A percentile compares a stretch with the other conserved stretches of the same genome.
These are phyloP conservation scores for Lathyrus tuberosus DNA, from an alignment of 306 rosid genomes.

Conservation along the genomic window DNA sequence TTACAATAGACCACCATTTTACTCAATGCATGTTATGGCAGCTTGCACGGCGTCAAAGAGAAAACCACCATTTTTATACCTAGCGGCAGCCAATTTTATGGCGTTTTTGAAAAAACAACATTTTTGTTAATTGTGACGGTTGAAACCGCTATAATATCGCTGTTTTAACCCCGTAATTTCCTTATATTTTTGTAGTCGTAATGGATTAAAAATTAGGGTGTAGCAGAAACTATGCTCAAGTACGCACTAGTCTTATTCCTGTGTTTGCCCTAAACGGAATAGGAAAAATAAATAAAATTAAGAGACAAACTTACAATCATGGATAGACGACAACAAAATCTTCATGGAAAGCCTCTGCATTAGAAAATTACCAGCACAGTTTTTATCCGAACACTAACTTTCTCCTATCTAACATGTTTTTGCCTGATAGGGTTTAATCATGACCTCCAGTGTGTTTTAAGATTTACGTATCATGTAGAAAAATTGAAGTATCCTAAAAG, in stretches of 20 bases:
- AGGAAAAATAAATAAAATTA: background rate
- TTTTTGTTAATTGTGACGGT: no score
- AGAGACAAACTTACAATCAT: slow-evolving; percentile 6
- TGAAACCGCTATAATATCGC: no score
- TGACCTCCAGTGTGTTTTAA: background rate
- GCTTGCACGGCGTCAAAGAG: no score
- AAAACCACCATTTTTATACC: no score
- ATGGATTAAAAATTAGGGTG: slow-evolving; percentile 23
- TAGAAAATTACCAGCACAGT: background rate
- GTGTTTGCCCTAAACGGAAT: background rate
- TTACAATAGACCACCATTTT: no score
- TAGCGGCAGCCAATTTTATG: no score
- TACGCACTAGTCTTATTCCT: slow-evolving; percentile 15
- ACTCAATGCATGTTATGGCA: no score
- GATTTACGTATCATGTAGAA: background rate
- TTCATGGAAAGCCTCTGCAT: slow-evolving; percentile 7
- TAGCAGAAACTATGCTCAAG: slow-evolving; percentile 11
- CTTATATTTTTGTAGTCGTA: no score
- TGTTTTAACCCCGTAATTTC: no score
- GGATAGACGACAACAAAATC: slow-evolving; percentile 28
- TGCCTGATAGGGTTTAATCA: slow-evolving; percentile 8
- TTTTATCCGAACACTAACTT: slow-evolving; percentile 14
- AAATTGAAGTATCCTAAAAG: slow-evolving; percentile 43
- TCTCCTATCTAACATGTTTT: slow-evolving; percentile 21
- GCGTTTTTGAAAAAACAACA: no score